Conservation (phyloP, 164 flowering plant species). For the Paratinospora sagittata region DNA sequence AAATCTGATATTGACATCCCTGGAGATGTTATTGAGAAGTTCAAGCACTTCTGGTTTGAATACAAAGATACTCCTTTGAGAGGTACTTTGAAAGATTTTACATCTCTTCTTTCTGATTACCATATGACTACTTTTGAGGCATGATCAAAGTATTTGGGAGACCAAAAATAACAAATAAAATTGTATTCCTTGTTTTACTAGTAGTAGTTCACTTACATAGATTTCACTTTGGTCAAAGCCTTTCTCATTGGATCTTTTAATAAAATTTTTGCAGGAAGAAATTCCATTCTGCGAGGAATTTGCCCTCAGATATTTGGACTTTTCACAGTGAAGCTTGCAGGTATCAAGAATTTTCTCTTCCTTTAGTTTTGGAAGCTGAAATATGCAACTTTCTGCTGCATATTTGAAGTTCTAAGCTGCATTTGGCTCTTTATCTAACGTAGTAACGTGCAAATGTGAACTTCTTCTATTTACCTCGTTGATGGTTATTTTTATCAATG, state of each 20-base stretch:
- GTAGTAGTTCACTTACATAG: neutral
- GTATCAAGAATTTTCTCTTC: conserved; percentile 23
- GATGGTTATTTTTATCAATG: conserved; percentile 11
- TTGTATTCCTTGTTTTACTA: neutral
- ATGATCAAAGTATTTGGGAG: neutral
- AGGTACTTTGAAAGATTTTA: conserved; percentile 37
- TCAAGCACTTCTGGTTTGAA: conserved; percentile 73
- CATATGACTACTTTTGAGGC: neutral
- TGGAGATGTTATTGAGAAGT: conserved; percentile 51
- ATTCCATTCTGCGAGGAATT: conserved; percentile 75
- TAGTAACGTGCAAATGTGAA: neutral
- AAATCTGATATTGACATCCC: conserved; percentile 73
- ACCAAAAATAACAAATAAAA: neutral
- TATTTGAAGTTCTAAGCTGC: neutral
- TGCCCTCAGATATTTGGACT: conserved; percentile 98
- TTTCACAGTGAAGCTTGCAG: conserved; percentile 97
- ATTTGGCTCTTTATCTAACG: neutral
- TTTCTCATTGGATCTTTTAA: neutral
- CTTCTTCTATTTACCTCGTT: neutral
- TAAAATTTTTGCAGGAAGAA: conserved; percentile 57
- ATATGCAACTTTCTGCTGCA: neutral
- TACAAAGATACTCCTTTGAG: conserved; percentile 67
- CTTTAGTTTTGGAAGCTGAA: conserved; percentile 6
- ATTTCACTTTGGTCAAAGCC: neutral
- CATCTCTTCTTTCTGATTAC: neutral